Conservation (phyloP, 139 green algal species). For the Klebsormidium nitens region DNA sequence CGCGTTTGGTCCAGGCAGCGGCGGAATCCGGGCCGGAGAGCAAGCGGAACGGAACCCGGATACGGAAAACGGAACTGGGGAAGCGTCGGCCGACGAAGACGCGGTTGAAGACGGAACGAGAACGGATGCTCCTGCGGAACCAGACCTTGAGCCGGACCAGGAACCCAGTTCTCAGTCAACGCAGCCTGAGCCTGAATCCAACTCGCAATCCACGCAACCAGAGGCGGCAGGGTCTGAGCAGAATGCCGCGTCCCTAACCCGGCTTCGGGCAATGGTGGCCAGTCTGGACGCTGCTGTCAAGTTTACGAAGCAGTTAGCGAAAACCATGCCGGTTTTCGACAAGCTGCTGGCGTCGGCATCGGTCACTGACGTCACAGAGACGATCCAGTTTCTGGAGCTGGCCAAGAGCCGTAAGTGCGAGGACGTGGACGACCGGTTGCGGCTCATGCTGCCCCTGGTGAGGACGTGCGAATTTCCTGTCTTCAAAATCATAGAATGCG, state of each 20-base stretch:
- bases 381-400: conserved; percentile 65
- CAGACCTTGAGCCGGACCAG: too few relatives aligned
- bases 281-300: conserved; percentile 57
- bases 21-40: too few relatives aligned
- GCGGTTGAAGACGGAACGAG: too few relatives aligned
- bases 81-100: too few relatives aligned
- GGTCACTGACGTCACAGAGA: conserved; percentile 61
- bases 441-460: conserved; percentile 64
- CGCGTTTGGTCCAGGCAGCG: too few relatives aligned
- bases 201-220: not conserved
- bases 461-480: conserved; percentile 6
- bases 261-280: conserved; percentile 58
- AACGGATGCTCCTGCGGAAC: too few relatives aligned
- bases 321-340: conserved; percentile 39
- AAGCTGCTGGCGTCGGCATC: conserved; percentile 63
- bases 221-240: too few relatives aligned
- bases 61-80: too few relatives aligned
- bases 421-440: conserved; percentile 3
- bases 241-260: not conserved
- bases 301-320: conserved; percentile 48
- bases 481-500: too few relatives aligned
- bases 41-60: too few relatives aligned
- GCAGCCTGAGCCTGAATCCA: not conserved
- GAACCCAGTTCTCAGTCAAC: not conserved
- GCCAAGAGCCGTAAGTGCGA: conserved; percentile 63